Base-by-base conservation (phyloP, 2,329 filamentous ascomycete species). In the Epichloe gansuensis region DNA sequence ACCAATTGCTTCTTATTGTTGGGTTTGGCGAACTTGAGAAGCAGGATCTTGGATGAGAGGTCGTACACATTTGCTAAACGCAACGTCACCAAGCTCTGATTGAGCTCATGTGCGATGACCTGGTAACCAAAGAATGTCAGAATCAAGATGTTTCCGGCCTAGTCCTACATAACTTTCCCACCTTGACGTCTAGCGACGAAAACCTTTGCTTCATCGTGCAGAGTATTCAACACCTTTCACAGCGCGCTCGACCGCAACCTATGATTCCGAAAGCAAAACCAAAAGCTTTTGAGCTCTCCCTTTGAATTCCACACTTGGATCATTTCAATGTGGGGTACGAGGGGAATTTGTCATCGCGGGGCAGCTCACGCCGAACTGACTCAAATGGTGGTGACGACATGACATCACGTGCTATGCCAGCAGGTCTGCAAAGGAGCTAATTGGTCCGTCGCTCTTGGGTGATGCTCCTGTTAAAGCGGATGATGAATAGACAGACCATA, bases 31-130 rank as follows among this genome's bases (percentile, higher is more conserved):
- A 98, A 93, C 66, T 96, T 97, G 69, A 98, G 80, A 28, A 97
- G 83, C 64, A 97, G 88, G 64, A 97, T 96, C 65, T 91, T 90
- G 58, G 90, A 90, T 57, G 89, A 95, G 55, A 98, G 81, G 68
- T 98, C 93, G 73, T 98, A 97, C 67, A 96, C 85, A 66, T 98
- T 98, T 57, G 88, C 82, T 49, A 97, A 80, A 57, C 93, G 87
- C 56, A 97, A 77, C 54, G 82, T 81, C 54, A 85, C 81, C 51
- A 98, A 78, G 58, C 78, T 80, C 57, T 80, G 75, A 55, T 89
- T 85, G 57, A 98, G 86, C 78, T 98, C 93, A 67, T 95, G 88
- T 53, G 90, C 86, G 65, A 97, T 94, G 69, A 95, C 89, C 88
- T 95, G 41, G 37, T 9, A 3, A 21, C 17, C 13, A 39, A 47